Percentiles rank a stretch among this genome's conserved stretches.
These are phyloP conservation scores for Psidium friedrichsthalianum DNA, from an alignment of 345 rosid species.

Conservation along the genomic window DNA sequence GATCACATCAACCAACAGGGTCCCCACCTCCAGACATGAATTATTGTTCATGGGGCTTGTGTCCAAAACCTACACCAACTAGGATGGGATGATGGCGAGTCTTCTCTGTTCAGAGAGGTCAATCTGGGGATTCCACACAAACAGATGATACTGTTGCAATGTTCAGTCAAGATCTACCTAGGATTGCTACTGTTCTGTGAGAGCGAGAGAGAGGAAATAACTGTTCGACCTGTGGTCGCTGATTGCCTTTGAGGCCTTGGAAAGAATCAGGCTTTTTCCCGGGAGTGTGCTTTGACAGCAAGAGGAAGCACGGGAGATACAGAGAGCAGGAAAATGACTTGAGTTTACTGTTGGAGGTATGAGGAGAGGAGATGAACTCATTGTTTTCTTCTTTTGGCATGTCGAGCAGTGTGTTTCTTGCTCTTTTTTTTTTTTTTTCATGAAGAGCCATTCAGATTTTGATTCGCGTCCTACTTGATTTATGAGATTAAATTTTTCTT, in stretches of 20 bases:
- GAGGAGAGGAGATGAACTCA: not conserved
- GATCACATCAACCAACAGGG: not conserved
- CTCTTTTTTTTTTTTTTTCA: not conserved
- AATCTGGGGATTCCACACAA: not conserved
- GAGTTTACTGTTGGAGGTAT: not conserved
- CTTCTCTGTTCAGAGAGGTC: not conserved
- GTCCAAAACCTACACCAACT: not conserved
- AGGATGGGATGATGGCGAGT: not conserved
- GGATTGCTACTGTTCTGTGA: not conserved
- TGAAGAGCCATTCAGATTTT: not conserved
- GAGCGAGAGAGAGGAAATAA: not conserved
- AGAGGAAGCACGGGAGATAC: not conserved
- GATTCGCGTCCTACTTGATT: not conserved
- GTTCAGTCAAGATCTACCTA: not conserved
- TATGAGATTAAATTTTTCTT: not conserved
- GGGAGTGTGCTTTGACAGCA: not conserved
- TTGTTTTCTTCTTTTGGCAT: not conserved
- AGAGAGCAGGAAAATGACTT: not conserved
- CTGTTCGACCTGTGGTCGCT: not conserved
- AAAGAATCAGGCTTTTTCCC: not conserved
- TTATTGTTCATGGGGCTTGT: not conserved
- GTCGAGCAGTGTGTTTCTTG: not conserved
- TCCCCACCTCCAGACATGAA: not conserved
- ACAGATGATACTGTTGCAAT: not conserved
- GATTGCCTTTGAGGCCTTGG: not conserved